Evolutionary conservation across 179 eudicot genomes (phyloP).

Genomic region (Nepenthes alata): DNA sequence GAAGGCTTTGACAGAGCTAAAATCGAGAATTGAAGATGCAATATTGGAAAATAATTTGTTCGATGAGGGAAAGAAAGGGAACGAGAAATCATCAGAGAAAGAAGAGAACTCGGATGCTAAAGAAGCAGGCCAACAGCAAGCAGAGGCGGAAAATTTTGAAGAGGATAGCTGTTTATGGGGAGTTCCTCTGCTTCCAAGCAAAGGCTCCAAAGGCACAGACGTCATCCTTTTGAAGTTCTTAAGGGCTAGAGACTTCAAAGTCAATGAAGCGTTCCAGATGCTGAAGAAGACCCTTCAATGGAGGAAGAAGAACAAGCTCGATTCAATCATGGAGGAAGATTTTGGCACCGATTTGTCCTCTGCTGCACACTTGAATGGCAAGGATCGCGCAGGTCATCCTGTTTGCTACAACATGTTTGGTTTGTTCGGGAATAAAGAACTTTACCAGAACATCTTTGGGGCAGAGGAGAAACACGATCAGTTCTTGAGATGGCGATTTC

Average conservation of each 20-base stretch:
- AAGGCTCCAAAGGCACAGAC: constrained; percentile 34
- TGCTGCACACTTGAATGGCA: constrained; percentile 39
- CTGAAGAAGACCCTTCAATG: constrained; percentile 45
- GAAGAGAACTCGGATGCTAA: constrained; percentile 4
- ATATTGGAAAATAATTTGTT: constrained; percentile 28
- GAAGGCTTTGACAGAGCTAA: constrained; percentile 47
- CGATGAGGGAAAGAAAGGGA: constrained; percentile 12
- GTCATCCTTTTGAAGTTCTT: constrained; percentile 49
- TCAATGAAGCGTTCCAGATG: constrained; percentile 49
- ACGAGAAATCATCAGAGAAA: background rate
- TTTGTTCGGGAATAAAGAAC: constrained; percentile 39
- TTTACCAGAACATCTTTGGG: constrained; percentile 41
- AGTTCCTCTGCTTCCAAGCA: constrained; percentile 43
- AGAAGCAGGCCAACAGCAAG: constrained; percentile 5
- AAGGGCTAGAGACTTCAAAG: constrained; percentile 60
- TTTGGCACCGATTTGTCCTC: constrained; percentile 32
- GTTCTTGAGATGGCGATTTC: constrained; percentile 63
- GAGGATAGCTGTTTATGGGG: constrained; percentile 45
- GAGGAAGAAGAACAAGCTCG: constrained; percentile 44
- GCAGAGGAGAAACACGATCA: constrained; percentile 38
- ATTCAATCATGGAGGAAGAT: constrained; percentile 37
- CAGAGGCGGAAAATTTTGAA: constrained; percentile 3
- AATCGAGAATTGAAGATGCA: constrained; percentile 42
- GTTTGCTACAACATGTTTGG: constrained; percentile 71
- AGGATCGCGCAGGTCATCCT: constrained; percentile 45